These are phyloP conservation scores for Elsinoe arachidis DNA, from an alignment of 2,329 filamentous ascomycete genomes.

Conservation along the genomic window DNA sequence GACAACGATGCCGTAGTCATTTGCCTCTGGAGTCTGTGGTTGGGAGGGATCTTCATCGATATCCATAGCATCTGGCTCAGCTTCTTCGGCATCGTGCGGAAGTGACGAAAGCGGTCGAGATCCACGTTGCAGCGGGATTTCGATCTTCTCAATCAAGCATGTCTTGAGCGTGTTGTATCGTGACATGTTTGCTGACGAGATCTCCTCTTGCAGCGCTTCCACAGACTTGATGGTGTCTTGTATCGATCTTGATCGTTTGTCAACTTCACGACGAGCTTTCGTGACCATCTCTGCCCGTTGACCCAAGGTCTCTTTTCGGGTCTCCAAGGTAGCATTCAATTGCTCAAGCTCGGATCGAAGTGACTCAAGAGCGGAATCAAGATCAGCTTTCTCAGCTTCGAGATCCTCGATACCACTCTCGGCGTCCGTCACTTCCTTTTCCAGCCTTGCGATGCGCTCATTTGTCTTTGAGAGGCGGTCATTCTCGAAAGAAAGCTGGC, in stretches of 20 bases:
- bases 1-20: constrained; percentile 86
- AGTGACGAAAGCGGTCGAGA: constrained; percentile 68
- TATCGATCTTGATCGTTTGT: constrained; percentile 76
- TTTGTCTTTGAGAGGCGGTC: constrained; percentile 63
- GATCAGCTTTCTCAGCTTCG: constrained; percentile 60
- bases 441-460: constrained; percentile 58
- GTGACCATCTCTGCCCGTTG: constrained; percentile 66
- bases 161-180: constrained; percentile 78
- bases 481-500: constrained; percentile 55
- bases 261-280: constrained; percentile 70
- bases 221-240: constrained; percentile 68
- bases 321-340: constrained; percentile 61
- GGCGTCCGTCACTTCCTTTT: constrained; percentile 58
- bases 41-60: constrained; percentile 62
- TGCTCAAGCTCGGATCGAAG: constrained; percentile 70
- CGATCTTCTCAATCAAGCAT: constrained; percentile 89
- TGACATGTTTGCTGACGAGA: constrained; percentile 74
- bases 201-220: constrained; percentile 68
- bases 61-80: constrained; percentile 71
- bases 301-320: constrained; percentile 58
- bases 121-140: constrained; percentile 65
- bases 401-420: constrained; percentile 62
- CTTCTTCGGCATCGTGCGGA: constrained; percentile 70
- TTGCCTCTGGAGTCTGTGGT: constrained; percentile 51
- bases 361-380: constrained; percentile 63